phyloP scores from a whole-genome alignment of 208 protist genomes.

The Herpetomonas samuelpessoai region DNA sequence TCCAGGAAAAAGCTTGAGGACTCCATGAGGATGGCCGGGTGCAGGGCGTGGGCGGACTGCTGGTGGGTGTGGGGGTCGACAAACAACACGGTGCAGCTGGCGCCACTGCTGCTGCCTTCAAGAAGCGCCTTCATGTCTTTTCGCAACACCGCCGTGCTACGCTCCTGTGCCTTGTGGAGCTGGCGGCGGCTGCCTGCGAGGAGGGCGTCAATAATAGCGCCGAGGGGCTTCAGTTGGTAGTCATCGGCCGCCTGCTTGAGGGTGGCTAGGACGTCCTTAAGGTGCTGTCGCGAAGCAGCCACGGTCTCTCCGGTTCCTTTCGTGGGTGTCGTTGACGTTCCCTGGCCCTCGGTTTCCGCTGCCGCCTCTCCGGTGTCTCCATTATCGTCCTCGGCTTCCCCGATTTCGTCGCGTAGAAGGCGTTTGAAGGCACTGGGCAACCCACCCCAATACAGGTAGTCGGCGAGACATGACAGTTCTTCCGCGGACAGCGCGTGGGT shows the following conservation, averaged over 20 bases:
- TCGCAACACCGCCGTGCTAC: slow-evolving; percentile 37
- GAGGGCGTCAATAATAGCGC: slow-evolving; percentile 42
- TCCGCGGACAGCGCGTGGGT: slow-evolving; percentile 42
- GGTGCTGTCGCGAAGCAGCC: slow-evolving; percentile 10
- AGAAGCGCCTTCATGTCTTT: slow-evolving; percentile 54
- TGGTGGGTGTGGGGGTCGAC: slow-evolving; percentile 78
- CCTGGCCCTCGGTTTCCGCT: slow-evolving; percentile 5
- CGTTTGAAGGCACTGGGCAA: slow-evolving; percentile 43
- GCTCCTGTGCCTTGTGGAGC: slow-evolving; percentile 32
- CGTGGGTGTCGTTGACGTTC: slow-evolving; percentile 2
- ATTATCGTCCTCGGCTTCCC: slow-evolving; percentile 10
- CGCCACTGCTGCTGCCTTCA: slow-evolving; percentile 12
- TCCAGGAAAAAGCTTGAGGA: slow-evolving; percentile 69
- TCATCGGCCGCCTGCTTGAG: slow-evolving; percentile 35
- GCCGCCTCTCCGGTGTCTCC: not conserved
- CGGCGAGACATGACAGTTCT: slow-evolving; percentile 48
- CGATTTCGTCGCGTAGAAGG: slow-evolving; percentile 33
- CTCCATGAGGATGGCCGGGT: slow-evolving; percentile 60
- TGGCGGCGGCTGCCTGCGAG: slow-evolving; percentile 31
- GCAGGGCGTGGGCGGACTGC: slow-evolving; percentile 48
- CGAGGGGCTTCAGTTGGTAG: slow-evolving; percentile 51
- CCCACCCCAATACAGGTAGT: slow-evolving; percentile 77
- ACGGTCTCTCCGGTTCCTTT: slow-evolving; percentile 10
- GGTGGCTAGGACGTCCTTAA: slow-evolving; percentile 24
- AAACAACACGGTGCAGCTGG: slow-evolving; percentile 75